Percentiles rank a stretch among this genome's conserved stretches.
These are phyloP conservation scores for Escallonia herrerae DNA, from an alignment of 129 eudicot genomes.

Conservation along the genomic window DNA sequence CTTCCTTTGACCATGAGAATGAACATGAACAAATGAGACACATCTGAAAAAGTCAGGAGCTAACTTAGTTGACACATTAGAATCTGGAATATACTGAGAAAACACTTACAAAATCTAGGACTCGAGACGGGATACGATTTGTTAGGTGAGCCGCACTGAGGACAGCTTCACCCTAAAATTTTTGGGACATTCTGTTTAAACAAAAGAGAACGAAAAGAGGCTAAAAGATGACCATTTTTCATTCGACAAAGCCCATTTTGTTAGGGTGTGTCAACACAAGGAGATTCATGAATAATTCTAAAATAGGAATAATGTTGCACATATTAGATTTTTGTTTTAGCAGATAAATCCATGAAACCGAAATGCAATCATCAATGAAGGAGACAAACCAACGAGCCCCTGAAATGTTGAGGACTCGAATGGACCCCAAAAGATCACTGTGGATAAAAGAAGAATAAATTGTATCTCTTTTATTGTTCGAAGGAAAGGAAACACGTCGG, in stretches of 20 bases:
- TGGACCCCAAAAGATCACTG: slow-evolving; percentile 4
- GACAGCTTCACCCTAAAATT: background rate
- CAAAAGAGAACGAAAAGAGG: background rate
- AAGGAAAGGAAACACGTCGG: background rate
- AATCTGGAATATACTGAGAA: background rate
- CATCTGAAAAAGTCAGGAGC: background rate
- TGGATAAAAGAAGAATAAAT: background rate
- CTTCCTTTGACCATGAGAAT: background rate
- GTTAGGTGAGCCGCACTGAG: no score
- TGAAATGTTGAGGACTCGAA: background rate
- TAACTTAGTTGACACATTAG: background rate
- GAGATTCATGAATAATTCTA: background rate
- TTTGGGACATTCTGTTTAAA: background rate
- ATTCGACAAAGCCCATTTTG: background rate
- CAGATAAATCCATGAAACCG: no score
- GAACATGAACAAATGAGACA: background rate
- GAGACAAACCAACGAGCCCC: background rate
- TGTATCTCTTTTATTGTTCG: background rate
- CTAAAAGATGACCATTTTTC: background rate
- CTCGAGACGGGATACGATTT: background rate
- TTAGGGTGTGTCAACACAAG: background rate
- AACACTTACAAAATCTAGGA: background rate
- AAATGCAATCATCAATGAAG: background rate
- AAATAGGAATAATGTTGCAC: no score
- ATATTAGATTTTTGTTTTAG: no score